These are phyloP conservation scores for Excoecaria cochinchinensis DNA, from an alignment of 345 rosid species.

Conservation along the genomic window DNA sequence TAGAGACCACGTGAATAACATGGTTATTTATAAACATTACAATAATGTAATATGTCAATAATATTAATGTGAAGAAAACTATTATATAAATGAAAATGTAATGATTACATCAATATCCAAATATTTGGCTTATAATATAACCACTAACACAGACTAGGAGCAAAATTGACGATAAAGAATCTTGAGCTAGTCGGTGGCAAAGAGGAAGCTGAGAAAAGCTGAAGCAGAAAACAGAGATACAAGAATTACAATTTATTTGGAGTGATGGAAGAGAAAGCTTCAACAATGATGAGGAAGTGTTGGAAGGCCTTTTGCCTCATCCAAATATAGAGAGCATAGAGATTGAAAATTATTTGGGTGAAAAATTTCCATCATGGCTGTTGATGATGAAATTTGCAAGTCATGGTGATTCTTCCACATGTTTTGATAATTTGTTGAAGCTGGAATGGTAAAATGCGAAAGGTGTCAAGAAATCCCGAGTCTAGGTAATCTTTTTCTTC, in stretches of 20 bases:
- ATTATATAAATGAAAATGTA: no score
- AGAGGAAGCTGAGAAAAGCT: background rate
- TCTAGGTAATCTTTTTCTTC: background rate
- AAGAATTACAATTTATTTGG: no score
- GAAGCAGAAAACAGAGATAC: background rate
- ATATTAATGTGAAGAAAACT: no score
- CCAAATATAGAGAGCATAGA: background rate
- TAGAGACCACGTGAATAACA: no score
- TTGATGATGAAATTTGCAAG: background rate
- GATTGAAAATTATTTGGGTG: conserved; percentile 8
- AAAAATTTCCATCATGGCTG: conserved; percentile 9
- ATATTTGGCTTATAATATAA: no score
- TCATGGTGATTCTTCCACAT: background rate
- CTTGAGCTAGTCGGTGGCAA: background rate
- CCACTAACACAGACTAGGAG: conserved; percentile 6
- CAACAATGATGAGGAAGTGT: background rate
- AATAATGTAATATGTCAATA: no score
- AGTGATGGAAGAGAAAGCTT: no score
- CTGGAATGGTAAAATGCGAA: conserved; percentile 14
- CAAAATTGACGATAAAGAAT: background rate
- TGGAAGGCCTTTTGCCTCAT: background rate
- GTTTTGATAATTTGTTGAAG: conserved; percentile 4
- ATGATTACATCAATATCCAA: no score
- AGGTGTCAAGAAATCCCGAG: conserved; percentile 10
- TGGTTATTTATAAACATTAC: no score